Conservation (phyloP, 2,329 filamentous ascomycete genomes). For the Parastagonospora nodorum region DNA sequence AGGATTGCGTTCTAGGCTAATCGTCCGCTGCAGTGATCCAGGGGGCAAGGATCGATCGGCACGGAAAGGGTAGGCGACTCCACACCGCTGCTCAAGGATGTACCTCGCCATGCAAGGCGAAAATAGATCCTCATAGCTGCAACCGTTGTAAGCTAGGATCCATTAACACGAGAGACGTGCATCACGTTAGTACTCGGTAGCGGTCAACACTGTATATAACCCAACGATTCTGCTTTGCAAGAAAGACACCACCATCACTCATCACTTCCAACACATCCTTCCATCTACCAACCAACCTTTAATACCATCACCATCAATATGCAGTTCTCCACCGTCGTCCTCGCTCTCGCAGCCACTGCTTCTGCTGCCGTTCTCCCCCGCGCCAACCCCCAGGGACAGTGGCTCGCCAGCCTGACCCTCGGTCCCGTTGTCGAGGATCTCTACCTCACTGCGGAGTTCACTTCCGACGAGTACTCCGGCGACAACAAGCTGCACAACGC, state of each 20-base stretch:
- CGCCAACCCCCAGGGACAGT: not conserved
- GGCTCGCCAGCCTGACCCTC: not conserved
- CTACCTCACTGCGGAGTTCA: not conserved
- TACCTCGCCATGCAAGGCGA: not conserved
- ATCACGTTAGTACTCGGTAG: not conserved
- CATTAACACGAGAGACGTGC: not conserved
- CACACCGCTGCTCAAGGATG: not conserved
- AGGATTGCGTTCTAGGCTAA: no score
- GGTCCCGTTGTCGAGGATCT: not conserved
- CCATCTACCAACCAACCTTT: not conserved
- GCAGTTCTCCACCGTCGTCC: not conserved
- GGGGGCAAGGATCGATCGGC: not conserved
- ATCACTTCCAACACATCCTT: not conserved
- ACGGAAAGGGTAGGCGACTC: not conserved
- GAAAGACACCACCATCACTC: not conserved
- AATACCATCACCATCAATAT: not conserved
- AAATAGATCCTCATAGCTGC: not conserved
- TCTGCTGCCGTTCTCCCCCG: not conserved
- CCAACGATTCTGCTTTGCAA: not conserved
- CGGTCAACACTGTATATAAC: not conserved
- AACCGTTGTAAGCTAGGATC: not conserved
- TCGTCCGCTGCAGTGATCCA: no score
- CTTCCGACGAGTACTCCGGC: not conserved
- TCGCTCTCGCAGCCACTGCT: not conserved
- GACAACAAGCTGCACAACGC: not conserved